Evolutionary conservation across 2,329 filamentous ascomycete genomes (phyloP).

Genomic region (Penicillium sclerotiorum): DNA sequence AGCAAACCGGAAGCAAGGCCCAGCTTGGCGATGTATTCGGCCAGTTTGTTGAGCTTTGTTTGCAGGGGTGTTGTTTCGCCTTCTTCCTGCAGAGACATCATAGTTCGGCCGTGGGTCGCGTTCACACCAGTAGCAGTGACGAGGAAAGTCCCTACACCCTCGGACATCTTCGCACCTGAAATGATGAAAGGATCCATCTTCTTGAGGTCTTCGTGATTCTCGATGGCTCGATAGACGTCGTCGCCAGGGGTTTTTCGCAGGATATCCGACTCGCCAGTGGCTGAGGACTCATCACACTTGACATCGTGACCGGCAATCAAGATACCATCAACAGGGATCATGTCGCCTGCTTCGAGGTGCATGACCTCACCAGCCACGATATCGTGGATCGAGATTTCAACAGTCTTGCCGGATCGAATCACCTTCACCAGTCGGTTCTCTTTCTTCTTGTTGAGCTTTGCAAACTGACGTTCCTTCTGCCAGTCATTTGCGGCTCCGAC

Average conservation of each 20-base stretch:
- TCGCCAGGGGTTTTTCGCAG: slow-evolving; percentile 68
- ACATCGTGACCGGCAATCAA: slow-evolving; percentile 67
- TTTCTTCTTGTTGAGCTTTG: slow-evolving; percentile 79
- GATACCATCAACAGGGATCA: slow-evolving; percentile 72
- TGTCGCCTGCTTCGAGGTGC: slow-evolving; percentile 71
- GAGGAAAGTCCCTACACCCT: slow-evolving; percentile 74
- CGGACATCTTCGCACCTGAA: slow-evolving; percentile 75
- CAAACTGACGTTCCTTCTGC: slow-evolving; percentile 80
- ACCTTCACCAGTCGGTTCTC: slow-evolving; percentile 75
- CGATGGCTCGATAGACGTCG: slow-evolving; percentile 66
- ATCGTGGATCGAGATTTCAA: slow-evolving; percentile 70
- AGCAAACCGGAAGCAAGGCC: slow-evolving; percentile 71
- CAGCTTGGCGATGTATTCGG: slow-evolving; percentile 78
- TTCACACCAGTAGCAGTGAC: slow-evolving; percentile 74
- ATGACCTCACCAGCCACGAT: slow-evolving; percentile 74
- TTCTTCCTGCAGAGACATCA: slow-evolving; percentile 77
- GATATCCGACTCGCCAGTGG: slow-evolving; percentile 74
- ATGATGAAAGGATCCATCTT: slow-evolving; percentile 80
- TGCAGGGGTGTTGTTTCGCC: slow-evolving; percentile 78
- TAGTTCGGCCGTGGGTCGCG: slow-evolving; percentile 74
- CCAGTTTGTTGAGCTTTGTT: slow-evolving; percentile 73
- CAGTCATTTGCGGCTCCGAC: slow-evolving; percentile 80
- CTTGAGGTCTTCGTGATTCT: slow-evolving; percentile 60
- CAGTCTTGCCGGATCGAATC: slow-evolving; percentile 71
- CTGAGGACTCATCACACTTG: slow-evolving; percentile 73